Percentiles rank a stretch among this genome's conserved stretches.
Conservation (phyloP, 192 early-diverging fungal species). For the Entomortierella chlamydospora region DNA sequence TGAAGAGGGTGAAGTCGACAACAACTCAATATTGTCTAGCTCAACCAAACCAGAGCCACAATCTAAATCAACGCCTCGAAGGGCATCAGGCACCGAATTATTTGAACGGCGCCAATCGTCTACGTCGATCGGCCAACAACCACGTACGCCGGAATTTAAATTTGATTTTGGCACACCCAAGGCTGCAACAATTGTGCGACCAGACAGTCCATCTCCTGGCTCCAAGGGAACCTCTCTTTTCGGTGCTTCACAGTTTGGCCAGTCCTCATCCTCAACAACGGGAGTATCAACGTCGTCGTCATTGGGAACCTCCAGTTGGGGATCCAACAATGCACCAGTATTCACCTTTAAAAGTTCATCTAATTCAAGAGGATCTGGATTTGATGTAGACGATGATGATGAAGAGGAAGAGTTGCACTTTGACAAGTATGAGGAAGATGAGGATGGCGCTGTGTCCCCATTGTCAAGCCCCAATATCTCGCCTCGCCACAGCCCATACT, state of each 20-base stretch:
- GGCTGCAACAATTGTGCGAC: background rate
- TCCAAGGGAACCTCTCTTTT: background rate
- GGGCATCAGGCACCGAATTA: background rate
- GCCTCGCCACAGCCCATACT: background rate
- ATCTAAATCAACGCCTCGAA: background rate
- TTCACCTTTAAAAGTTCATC: background rate
- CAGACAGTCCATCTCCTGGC: background rate
- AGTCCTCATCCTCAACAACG: background rate
- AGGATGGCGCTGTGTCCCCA: background rate
- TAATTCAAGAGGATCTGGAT: background rate
- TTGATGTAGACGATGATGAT: background rate
- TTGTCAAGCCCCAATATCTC: background rate
- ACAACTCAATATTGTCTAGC: background rate
- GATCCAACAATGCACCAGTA: background rate
- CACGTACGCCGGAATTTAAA: background rate
- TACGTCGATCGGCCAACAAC: background rate
- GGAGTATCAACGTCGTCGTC: background rate
- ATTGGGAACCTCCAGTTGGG: background rate
- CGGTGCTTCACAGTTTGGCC: no score
- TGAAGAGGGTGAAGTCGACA: background rate
- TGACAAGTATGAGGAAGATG: background rate
- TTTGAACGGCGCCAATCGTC: background rate
- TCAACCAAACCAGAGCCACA: background rate
- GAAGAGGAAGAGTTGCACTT: slow-evolving; percentile 1
- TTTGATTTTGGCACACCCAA: background rate